These are phyloP conservation scores for Cyclotella baltica DNA, from an alignment of 108 stramenopile genomes.

Conservation along the genomic window DNA sequence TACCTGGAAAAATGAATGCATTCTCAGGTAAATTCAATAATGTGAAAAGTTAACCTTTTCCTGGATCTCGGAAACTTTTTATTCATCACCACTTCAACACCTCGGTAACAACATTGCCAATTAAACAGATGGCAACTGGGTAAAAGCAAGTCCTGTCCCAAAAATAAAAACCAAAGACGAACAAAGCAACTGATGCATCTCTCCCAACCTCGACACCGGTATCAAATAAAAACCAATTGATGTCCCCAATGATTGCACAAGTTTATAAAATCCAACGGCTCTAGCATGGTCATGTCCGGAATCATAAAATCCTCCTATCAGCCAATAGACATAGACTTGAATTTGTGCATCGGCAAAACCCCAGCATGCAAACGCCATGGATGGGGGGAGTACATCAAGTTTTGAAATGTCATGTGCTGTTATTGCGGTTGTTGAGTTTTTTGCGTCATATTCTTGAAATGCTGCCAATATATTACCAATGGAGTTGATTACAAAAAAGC, in stretches of 20 bases:
- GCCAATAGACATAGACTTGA: constrained; percentile 64
- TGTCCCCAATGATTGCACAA: constrained; percentile 47
- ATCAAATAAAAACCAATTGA: constrained; percentile 50
- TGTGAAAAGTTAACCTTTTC: too few species aligned
- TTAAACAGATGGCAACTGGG: too few species aligned
- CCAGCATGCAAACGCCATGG: constrained; percentile 63
- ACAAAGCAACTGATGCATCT: constrained; percentile 33
- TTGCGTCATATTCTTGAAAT: constrained; percentile 35
- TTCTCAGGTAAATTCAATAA: too few species aligned
- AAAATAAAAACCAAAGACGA: constrained; percentile 42
- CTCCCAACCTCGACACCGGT: constrained; percentile 40
- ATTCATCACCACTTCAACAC: too few species aligned
- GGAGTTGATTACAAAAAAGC: constrained; percentile 42
- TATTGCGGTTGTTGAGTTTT: background rate
- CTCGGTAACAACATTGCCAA: too few species aligned
- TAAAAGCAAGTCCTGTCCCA: constrained; percentile 47
- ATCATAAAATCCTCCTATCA: constrained; percentile 54
- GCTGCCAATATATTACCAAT: constrained; percentile 46
- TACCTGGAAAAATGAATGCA: too few species aligned
- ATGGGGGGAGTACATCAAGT: constrained; percentile 34
- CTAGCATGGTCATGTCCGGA: constrained; percentile 47
- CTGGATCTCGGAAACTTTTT: too few species aligned
- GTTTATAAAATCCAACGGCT: constrained; percentile 60
- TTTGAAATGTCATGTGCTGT: constrained; percentile 37
- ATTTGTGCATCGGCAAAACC: constrained; percentile 66